Conservation (phyloP, 345 rosid genomes). For the Hibiscus syriacus region DNA sequence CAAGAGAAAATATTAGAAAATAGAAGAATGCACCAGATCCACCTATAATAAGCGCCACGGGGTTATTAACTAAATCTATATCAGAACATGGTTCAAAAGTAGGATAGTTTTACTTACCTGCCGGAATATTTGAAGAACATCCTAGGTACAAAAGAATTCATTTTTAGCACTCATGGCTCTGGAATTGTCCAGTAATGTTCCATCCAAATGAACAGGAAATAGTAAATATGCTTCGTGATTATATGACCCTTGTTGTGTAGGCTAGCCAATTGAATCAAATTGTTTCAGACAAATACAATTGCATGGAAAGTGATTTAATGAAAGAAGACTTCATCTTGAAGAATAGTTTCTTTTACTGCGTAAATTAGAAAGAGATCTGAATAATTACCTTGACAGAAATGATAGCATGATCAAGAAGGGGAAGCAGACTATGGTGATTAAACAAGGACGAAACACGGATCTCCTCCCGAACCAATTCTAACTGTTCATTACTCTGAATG, state of each 20-base stretch:
- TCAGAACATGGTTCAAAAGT: not conserved
- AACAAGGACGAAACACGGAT: slow-evolving; percentile 84
- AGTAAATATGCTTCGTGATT: slow-evolving; percentile 93
- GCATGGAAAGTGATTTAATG: not conserved
- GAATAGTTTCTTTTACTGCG: not conserved
- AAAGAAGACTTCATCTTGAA: not conserved
- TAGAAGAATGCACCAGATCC: not conserved
- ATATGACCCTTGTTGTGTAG: slow-evolving; percentile 65
- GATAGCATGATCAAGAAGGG: slow-evolving; percentile 93
- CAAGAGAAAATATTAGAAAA: not conserved
- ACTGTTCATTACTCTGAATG: slow-evolving; percentile 76
- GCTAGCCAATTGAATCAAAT: slow-evolving; percentile 33
- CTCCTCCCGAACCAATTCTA: slow-evolving; percentile 90
- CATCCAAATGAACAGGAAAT: slow-evolving; percentile 96
- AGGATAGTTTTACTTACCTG: slow-evolving; percentile 43
- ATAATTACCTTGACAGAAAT: slow-evolving; percentile 68
- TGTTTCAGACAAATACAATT: not conserved
- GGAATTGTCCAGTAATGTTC: slow-evolving; percentile 82
- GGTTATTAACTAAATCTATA: not conserved
- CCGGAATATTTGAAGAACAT: slow-evolving; percentile 83
- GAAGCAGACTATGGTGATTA: slow-evolving; percentile 84
- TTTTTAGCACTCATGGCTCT: slow-evolving; percentile 71
- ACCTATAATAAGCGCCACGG: not conserved
- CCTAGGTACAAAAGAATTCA: slow-evolving; percentile 71
- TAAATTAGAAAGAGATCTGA: not conserved